Conservation (phyloP, 208 protist species). For the Leishmania gerbilli region DNA sequence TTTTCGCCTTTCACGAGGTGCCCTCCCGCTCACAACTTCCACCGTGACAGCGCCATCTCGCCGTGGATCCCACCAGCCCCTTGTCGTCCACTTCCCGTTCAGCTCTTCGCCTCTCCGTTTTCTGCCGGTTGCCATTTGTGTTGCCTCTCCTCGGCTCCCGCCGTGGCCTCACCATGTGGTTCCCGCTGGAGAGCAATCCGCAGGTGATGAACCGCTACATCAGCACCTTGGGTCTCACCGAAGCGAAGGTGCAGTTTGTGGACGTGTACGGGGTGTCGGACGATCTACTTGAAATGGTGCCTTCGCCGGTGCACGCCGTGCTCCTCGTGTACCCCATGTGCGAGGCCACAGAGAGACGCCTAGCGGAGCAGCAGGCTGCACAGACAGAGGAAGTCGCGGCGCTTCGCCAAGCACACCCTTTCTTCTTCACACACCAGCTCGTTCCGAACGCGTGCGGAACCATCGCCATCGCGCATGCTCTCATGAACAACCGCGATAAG, state of each 20-base stretch:
- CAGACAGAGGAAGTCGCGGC: conserved; percentile 45
- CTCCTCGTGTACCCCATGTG: conserved; percentile 94
- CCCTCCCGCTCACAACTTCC: not conserved
- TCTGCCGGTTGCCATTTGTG: too few relatives aligned
- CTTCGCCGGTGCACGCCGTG: conserved; percentile 85
- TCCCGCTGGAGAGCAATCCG: conserved; percentile 95
- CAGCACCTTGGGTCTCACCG: conserved; percentile 46
- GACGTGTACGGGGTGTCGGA: conserved; percentile 93
- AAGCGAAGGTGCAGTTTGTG: conserved; percentile 67
- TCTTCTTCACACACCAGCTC: conserved; percentile 94
- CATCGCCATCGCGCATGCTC: conserved; percentile 91
- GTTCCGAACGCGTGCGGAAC: conserved; percentile 96
- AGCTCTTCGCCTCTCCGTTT: not conserved
- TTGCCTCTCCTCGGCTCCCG: not conserved
- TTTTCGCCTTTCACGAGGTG: not conserved
- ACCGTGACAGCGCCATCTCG: not conserved
- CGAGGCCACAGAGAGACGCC: conserved; percentile 31
- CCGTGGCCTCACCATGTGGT: conserved; percentile 44
- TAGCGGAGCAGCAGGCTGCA: conserved; percentile 12
- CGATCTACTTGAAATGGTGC: conserved; percentile 93
- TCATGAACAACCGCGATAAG: conserved; percentile 90
- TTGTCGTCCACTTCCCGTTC: not conserved
- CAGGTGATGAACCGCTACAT: conserved; percentile 91
- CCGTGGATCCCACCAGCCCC: not conserved
- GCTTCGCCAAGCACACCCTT: conserved; percentile 41